Percentiles rank a stretch among this genome's conserved stretches.
Evolutionary conservation across 1,284 basidiomycete genomes (phyloP).

Genomic region (Melampsora abietis-canadensis): DNA sequence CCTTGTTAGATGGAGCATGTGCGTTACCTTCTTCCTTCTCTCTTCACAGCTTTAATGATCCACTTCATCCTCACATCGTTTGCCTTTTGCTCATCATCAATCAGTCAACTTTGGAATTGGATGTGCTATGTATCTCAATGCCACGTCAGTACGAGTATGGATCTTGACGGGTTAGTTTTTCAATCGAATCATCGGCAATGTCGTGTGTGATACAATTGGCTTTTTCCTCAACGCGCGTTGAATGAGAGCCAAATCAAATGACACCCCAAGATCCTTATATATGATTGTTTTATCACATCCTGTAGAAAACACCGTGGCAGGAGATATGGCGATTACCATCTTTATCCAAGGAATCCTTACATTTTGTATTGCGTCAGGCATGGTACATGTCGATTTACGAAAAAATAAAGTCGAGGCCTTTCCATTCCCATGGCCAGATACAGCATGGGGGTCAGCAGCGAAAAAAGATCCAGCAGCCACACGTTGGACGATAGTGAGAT

Average conservation of each 20-base stretch:
- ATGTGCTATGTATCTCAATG: slow-evolving; percentile 44
- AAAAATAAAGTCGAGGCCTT: slow-evolving; percentile 47
- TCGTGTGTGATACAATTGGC: background rate
- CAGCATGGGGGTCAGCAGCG: slow-evolving; percentile 44
- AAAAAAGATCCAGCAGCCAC: slow-evolving; percentile 44
- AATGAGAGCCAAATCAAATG: slow-evolving; percentile 44
- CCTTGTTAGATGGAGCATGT: slow-evolving; percentile 45
- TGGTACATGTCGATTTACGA: slow-evolving; percentile 50
- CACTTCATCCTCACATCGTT: background rate
- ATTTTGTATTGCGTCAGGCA: slow-evolving; percentile 47
- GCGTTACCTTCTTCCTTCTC: background rate
- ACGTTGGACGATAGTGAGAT: slow-evolving; percentile 24
- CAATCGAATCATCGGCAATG: background rate
- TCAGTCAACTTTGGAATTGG: slow-evolving; percentile 50
- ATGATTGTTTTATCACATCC: too few species aligned
- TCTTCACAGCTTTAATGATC: background rate
- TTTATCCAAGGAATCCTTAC: slow-evolving; percentile 51
- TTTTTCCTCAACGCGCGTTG: slow-evolving; percentile 9
- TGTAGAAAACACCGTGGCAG: slow-evolving; percentile 42
- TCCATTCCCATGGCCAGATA: slow-evolving; percentile 48
- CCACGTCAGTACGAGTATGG: slow-evolving; percentile 32
- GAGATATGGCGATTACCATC: slow-evolving; percentile 48
- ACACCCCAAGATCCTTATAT: background rate
- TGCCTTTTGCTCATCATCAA: background rate
- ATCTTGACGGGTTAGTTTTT: slow-evolving; percentile 14